Evolutionary conservation across 345 rosid genomes (phyloP).

Genomic region (Eucalyptus lansdowneana): DNA sequence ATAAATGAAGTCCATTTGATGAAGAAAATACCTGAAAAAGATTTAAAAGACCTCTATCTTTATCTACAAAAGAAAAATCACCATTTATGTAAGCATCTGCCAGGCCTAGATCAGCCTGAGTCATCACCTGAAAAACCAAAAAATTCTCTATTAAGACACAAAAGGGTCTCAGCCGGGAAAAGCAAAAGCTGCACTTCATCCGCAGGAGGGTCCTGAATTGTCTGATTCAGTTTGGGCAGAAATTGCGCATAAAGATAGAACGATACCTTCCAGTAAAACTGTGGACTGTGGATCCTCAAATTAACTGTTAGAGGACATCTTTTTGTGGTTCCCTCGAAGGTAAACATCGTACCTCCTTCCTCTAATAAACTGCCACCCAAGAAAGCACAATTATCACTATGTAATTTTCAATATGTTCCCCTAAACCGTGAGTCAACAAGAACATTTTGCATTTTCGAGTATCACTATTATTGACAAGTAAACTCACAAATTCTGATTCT

Average conservation of each 20-base stretch:
- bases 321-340: slow-evolving; percentile 42
- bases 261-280: slow-evolving; percentile 86
- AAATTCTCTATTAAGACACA: background rate
- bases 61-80: slow-evolving; percentile 68
- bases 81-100: slow-evolving; percentile 85
- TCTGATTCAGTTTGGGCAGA: background rate
- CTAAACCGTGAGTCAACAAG: background rate
- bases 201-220: background rate
- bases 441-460: background rate
- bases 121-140: slow-evolving; percentile 45
- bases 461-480: background rate
- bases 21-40: slow-evolving; percentile 42
- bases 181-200: background rate
- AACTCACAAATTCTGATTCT: background rate
- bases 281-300: slow-evolving; percentile 67
- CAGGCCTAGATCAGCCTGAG: slow-evolving; percentile 88
- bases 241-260: background rate
- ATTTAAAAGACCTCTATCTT: slow-evolving; percentile 66
- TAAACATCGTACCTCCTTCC: slow-evolving; percentile 83
- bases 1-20: background rate
- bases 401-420: background rate
- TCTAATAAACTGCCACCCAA: slow-evolving; percentile 40
- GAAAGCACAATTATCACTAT: background rate
- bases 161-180: background rate
- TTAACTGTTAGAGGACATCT: slow-evolving; percentile 30